Evolutionary conservation across 1,284 basidiomycete genomes (phyloP).

Genomic region (Meripilus lineatus): DNA sequence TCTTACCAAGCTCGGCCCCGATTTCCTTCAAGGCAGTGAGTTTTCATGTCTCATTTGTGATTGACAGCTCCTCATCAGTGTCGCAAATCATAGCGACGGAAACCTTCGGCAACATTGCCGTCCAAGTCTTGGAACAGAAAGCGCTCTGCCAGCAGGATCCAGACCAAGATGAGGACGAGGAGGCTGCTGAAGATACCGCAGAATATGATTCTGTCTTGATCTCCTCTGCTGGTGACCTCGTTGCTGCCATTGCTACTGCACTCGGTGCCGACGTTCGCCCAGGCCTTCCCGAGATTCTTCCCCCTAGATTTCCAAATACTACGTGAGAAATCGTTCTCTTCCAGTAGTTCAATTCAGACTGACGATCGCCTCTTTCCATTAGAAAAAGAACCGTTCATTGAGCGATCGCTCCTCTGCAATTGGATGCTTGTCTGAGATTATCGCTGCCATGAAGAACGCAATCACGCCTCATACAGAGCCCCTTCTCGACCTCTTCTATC

Average conservation of each 20-base stretch:
- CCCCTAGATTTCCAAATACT: slow-evolving; percentile 92
- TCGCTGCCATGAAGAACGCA: slow-evolving; percentile 85
- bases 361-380: slow-evolving; percentile 10
- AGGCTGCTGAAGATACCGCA: slow-evolving; percentile 79
- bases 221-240: slow-evolving; percentile 92
- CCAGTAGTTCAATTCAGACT: slow-evolving; percentile 8
- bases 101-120: slow-evolving; percentile 71
- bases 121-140: slow-evolving; percentile 88
- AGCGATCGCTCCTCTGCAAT: slow-evolving; percentile 93
- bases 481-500: slow-evolving; percentile 82
- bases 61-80: slow-evolving; percentile 11
- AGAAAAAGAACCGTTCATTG: slow-evolving; percentile 83
- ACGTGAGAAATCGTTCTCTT: slow-evolving; percentile 52
- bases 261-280: slow-evolving; percentile 85
- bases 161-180: slow-evolving; percentile 86
- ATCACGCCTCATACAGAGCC: slow-evolving; percentile 85
- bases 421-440: slow-evolving; percentile 94
- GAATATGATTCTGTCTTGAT: slow-evolving; percentile 98
- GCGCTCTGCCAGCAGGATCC: slow-evolving; percentile 95
- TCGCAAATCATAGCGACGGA: slow-evolving; percentile 61
- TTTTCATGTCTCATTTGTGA: slow-evolving; percentile 13
- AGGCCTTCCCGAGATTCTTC: slow-evolving; percentile 82
- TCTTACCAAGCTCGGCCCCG: slow-evolving; percentile 87
- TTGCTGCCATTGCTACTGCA: slow-evolving; percentile 84
- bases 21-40: slow-evolving; percentile 71